Base-by-base conservation (phyloP, 225 moss, liverwort and hornwort species). In the Ulota crispa region DNA sequence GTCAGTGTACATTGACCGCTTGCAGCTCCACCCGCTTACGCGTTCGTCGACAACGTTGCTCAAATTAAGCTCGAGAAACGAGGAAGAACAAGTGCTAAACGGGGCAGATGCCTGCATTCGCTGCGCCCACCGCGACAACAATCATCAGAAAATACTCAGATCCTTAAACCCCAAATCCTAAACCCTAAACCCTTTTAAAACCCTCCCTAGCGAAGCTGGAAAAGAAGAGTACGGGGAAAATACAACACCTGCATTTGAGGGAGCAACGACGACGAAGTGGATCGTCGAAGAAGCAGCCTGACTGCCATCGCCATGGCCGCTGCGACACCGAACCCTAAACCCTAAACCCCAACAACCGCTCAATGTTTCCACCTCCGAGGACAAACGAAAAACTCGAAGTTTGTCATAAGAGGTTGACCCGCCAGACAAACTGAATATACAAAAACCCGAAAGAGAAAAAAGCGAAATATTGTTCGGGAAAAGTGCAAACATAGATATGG, bases 1-100 rank as follows among this genome's bases (percentile, higher is more conserved):
- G 72, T 90, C 90, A 30, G 90, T 88, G 69, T 90, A 90, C 90
- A 90, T 90, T 14, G 64, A 73, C n/a, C 89, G 85, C 78, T 54
- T 82, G 9, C n/a, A 24, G 30, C 43, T 69, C 77, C 77, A 52
- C 53, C 63, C 68, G 47, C 28, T 75, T 74, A 64, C 74, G 64
- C 27, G 41, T 61, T 77, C 87, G 36, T 54, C 42, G 50, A 47
- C 42, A 43, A 10, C 37, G 23, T 80, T 56, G 30, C 55, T 62
- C 15, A 34, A 80, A 53, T 78, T 70, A 77, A 32, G 45, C 52
- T 76, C 83, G 31, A 60, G 65, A 37, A 75, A 70, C 50, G 81
- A 70, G 2, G 59, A 83, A 3, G 74, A 68, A 50, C 47, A 61
- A 6, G 64, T 27, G 53, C 81, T 63, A 21, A 84, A 80, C 15